phyloP scores from a whole-genome alignment of 257 asterid genomes.

The Solanum paucissectum region DNA sequence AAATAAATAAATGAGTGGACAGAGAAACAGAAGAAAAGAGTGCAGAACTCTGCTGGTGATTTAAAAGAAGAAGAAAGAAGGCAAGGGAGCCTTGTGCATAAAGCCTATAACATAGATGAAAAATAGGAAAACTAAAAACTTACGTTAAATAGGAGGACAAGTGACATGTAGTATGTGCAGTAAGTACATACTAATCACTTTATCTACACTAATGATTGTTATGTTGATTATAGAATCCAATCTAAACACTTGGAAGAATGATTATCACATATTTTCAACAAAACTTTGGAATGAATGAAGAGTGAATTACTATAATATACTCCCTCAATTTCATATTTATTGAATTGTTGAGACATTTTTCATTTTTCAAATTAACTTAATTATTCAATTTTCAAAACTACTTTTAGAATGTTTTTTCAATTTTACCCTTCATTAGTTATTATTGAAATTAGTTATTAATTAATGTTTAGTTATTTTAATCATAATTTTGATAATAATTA shows the following conservation, averaged over 20 bases:
- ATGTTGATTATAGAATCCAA: not conserved
- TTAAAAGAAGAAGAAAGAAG: not conserved
- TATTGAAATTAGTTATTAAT: too few relatives aligned
- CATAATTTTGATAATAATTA: too few relatives aligned
- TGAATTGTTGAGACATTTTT: too few relatives aligned
- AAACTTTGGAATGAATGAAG: not conserved
- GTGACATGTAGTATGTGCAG: not conserved
- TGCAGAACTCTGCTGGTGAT: not conserved
- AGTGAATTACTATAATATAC: not conserved
- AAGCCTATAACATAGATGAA: not conserved
- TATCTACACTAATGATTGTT: not conserved
- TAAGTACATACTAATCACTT: not conserved
- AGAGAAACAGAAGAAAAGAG: not conserved
- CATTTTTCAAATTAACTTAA: too few relatives aligned
- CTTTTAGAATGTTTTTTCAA: too few relatives aligned
- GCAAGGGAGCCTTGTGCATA: not conserved
- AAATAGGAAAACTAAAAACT: not conserved
- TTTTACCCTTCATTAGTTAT: too few relatives aligned
- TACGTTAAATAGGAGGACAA: not conserved
- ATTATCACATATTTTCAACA: not conserved
- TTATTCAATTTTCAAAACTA: too few relatives aligned
- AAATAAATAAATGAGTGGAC: not conserved
- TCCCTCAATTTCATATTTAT: too few relatives aligned
- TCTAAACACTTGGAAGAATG: not conserved
- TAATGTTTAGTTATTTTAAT: too few relatives aligned